phyloP scores from a whole-genome alignment of 768 basidiomycete genomes.

The Boletellus ananas region DNA sequence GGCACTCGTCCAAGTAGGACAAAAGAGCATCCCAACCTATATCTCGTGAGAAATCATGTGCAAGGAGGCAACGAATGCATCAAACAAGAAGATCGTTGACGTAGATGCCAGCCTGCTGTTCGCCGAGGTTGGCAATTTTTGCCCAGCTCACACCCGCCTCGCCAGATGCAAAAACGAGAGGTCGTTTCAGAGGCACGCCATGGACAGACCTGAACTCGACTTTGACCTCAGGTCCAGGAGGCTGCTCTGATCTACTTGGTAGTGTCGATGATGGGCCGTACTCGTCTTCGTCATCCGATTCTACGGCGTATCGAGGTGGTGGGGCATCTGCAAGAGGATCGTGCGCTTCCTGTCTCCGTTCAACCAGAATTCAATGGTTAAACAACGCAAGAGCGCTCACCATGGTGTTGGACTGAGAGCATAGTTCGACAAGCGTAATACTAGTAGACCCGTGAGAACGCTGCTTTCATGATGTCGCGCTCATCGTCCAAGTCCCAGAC shows the following conservation, averaged over 20 bases:
- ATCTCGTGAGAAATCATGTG: not conserved
- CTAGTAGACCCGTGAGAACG: too few species aligned
- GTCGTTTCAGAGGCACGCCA: constrained; percentile 20
- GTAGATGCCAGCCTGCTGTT: constrained; percentile 44
- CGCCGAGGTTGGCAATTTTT: constrained; percentile 46
- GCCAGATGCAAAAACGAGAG: constrained; percentile 45
- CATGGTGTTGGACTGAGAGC: too few species aligned
- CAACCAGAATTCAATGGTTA: not conserved
- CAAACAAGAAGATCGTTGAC: constrained; percentile 47
- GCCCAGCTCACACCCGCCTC: constrained; percentile 50
- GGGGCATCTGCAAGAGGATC: constrained; percentile 49
- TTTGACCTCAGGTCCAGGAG: constrained; percentile 12
- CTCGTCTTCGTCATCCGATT: constrained; percentile 70
- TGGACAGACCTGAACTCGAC: constrained; percentile 39
- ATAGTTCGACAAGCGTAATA: too few species aligned
- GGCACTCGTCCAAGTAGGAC: constrained; percentile 44
- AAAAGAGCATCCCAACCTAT: constrained; percentile 51
- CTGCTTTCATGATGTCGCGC: constrained; percentile 17
- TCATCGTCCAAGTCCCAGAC: constrained; percentile 24
- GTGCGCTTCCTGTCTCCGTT: constrained; percentile 43
- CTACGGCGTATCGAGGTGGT: constrained; percentile 59
- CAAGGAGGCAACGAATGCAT: not conserved
- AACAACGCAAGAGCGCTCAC: too few species aligned
- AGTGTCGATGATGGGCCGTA: constrained; percentile 37
- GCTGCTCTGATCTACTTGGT: constrained; percentile 7